Evolutionary conservation across 371 early-diverging fungal species (phyloP).

Genomic region (Lichtheimia ramosa): DNA sequence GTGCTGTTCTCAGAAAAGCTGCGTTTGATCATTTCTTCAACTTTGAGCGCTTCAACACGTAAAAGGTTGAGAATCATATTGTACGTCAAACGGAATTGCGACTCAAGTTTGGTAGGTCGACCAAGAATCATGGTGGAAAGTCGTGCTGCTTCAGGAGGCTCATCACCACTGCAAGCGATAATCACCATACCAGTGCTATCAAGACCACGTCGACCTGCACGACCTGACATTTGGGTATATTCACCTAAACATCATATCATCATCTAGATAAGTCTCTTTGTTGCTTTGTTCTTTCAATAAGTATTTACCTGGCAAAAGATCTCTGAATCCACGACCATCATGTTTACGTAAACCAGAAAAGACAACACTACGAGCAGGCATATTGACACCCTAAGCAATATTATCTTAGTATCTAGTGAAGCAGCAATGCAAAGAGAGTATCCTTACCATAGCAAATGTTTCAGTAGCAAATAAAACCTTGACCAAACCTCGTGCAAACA

Average conservation of each 20-base stretch:
- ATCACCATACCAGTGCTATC: slow-evolving; percentile 96
- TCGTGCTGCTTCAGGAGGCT: slow-evolving; percentile 61
- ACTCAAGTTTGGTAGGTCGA: slow-evolving; percentile 87
- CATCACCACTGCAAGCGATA: slow-evolving; percentile 74
- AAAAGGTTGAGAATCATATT: slow-evolving; percentile 98
- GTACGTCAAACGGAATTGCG: slow-evolving; percentile 98
- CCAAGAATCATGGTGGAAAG: slow-evolving; percentile 85
- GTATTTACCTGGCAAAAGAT: slow-evolving; percentile 72
- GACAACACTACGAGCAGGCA: slow-evolving; percentile 97
- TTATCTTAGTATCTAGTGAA: no score
- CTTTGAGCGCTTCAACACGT: slow-evolving; percentile 95
- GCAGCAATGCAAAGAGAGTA: no score
- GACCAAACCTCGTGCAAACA: slow-evolving; percentile 93
- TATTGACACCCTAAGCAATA: slow-evolving; percentile 87
- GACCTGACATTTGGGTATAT: slow-evolving; percentile 99
- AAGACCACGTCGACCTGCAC: slow-evolving; percentile 98
- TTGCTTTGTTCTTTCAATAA: not conserved
- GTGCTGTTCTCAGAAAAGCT: slow-evolving; percentile 92
- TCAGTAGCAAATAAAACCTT: slow-evolving; percentile 71
- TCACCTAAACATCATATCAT: slow-evolving; percentile 62
- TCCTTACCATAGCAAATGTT: slow-evolving; percentile 53
- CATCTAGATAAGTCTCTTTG: not conserved
- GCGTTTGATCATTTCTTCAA: slow-evolving; percentile 98
- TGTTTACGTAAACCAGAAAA: slow-evolving; percentile 93
- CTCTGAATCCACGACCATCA: slow-evolving; percentile 86